Evolutionary conservation across 768 basidiomycete genomes (phyloP).

Genomic region (Panaeolus cyanescens): DNA sequence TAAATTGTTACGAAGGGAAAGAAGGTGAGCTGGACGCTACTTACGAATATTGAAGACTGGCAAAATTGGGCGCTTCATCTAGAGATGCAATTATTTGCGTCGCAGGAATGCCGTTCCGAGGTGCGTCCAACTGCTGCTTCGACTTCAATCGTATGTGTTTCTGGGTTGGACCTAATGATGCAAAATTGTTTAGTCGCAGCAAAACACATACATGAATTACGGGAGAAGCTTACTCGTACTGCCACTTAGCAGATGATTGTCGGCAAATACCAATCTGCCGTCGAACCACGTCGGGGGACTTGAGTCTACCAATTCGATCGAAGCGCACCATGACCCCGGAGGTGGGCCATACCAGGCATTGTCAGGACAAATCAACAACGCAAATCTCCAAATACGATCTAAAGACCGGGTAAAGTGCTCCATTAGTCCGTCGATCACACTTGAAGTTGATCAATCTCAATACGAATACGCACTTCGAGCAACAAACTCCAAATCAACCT

Average conservation of each 20-base stretch:
- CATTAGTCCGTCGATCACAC: neutral
- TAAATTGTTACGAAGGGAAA: neutral
- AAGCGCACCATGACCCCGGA: constrained; percentile 50
- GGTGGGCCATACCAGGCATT: constrained; percentile 20
- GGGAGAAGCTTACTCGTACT: constrained; percentile 11
- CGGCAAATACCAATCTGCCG: constrained; percentile 39
- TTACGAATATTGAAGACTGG: constrained; percentile 37
- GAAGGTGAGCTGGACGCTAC: constrained; percentile 20
- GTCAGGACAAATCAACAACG: constrained; percentile 34
- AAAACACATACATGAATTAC: neutral
- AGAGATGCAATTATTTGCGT: constrained; percentile 17
- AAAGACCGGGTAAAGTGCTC: too few species aligned
- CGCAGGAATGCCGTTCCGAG: constrained; percentile 13
- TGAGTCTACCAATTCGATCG: constrained; percentile 52
- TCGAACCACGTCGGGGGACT: constrained; percentile 64
- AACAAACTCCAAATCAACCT: constrained; percentile 64
- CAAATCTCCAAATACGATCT: constrained; percentile 60
- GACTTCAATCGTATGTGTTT: constrained; percentile 7
- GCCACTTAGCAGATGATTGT: constrained; percentile 1
- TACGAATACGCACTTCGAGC: constrained; percentile 42
- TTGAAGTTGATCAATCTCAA: neutral
- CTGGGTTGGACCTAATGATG: constrained; percentile 4
- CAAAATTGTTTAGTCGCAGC: neutral
- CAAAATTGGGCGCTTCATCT: constrained; percentile 18
- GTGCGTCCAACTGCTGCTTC: constrained; percentile 11